Base-by-base conservation (phyloP, 768 basidiomycete species). In the Boletus rex-veris region DNA sequence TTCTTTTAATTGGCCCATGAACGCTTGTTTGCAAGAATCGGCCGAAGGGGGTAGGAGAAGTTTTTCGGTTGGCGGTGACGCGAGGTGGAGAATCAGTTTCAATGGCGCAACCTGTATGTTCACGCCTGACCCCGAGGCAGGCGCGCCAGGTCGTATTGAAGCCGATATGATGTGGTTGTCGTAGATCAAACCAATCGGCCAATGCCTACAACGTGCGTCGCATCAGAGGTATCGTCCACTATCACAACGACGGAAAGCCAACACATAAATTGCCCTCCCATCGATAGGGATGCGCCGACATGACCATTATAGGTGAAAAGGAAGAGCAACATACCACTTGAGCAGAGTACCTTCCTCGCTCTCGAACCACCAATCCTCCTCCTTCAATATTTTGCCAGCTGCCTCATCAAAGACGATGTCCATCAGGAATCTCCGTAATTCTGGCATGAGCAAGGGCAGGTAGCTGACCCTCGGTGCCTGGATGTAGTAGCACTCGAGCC, bases 341-440 rank as follows among this genome's bases (percentile, higher is more conserved):
- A 95, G 78, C 45, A 90, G 66, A 7, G 79, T 81, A 30, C 91
- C 90, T 59, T 85, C 88, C 49, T 90, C 88, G 57, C 85, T 88
- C 72, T 97, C 93, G 69, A 99, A 97, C 97, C 96, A 98, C 90
- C 96, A 93, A 48, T 95, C 90, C 53, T 91, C 89, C 59, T 94
- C 91, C 65, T 88, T 89, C 55, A 95, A 72, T 10, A 77, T 63
- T 55, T 85, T 85, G 5, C 84, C 84, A 30, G 87, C 85, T 35
- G 82, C 79, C 63, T 96, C 93, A 65, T 97, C 92, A 64, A 98
- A 87, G 12, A 95, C 90, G 50, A 98, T 85, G 59, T 97, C 91
- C 77, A 90, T 85, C 57, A 98, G 79, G 71, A 92, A 92, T 61
- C 85, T 81, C 54, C 87, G 82, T 54, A 99, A 82, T 64, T 97